Conservation (phyloP, 2,329 filamentous ascomycete genomes). For the Cladorrhinum sp. region DNA sequence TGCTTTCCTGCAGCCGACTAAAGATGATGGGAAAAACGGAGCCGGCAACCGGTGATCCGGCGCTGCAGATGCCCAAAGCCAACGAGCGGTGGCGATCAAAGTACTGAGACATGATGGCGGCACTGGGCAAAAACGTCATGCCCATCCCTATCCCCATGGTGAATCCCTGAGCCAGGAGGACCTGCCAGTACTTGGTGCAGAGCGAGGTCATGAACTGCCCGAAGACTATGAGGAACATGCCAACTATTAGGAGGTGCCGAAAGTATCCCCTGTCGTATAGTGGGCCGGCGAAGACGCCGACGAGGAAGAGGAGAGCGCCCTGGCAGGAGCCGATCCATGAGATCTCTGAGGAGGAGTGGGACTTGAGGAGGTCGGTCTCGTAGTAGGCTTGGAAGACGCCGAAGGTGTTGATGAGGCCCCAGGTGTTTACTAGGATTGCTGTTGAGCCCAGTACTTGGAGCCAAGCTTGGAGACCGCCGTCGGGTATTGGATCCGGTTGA, state of each 20-base stretch:
- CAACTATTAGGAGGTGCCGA: slow-evolving; percentile 38
- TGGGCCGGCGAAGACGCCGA: slow-evolving; percentile 43
- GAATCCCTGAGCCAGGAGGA: slow-evolving; percentile 42
- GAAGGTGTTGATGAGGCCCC: slow-evolving; percentile 44
- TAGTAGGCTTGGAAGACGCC: slow-evolving; percentile 48
- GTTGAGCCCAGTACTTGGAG: slow-evolving; percentile 40
- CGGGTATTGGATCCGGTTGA: slow-evolving; percentile 26
- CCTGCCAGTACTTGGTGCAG: slow-evolving; percentile 39
- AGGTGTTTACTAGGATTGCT: slow-evolving; percentile 37
- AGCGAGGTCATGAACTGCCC: slow-evolving; percentile 46
- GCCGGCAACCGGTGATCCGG: slow-evolving; percentile 39
- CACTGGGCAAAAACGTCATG: slow-evolving; percentile 37
- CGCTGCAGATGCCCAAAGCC: slow-evolving; percentile 41
- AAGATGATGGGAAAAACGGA: slow-evolving; percentile 48
- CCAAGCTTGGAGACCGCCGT: slow-evolving; percentile 40
- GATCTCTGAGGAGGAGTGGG: slow-evolving; percentile 38
- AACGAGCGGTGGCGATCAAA: slow-evolving; percentile 39
- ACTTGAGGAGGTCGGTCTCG: slow-evolving; percentile 34
- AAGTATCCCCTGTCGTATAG: slow-evolving; percentile 48
- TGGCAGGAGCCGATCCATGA: slow-evolving; percentile 49
- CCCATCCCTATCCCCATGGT: slow-evolving; percentile 43
- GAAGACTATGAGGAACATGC: slow-evolving; percentile 42
- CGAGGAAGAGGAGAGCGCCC: slow-evolving; percentile 42
- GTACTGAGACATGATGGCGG: slow-evolving; percentile 41
- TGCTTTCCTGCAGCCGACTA: slow-evolving; percentile 27